These are phyloP conservation scores for Tetrahymena thermophila DNA, from an alignment of 73 alveolate species.

Conservation along the genomic window DNA sequence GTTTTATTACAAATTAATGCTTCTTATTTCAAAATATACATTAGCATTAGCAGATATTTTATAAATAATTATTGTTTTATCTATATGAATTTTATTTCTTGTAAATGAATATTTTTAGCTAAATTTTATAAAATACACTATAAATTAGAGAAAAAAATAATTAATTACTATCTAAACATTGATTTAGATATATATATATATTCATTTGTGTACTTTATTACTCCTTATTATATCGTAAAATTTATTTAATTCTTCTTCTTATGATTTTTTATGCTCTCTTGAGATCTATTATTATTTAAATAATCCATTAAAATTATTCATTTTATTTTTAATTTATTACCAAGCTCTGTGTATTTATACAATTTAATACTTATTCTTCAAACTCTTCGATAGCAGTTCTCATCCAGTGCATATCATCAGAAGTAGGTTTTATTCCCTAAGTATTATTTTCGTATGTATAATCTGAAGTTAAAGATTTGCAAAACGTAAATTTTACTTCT, in stretches of 20 bases:
- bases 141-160: too few relatives aligned
- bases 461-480: too few relatives aligned
- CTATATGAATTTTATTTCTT: too few relatives aligned
- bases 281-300: slow-evolving; percentile 32
- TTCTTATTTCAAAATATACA: too few relatives aligned
- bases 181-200: background rate
- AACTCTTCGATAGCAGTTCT: slow-evolving; percentile 90
- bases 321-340: background rate
- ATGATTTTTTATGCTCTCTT: slow-evolving; percentile 40
- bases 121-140: background rate
- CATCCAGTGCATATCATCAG: slow-evolving; percentile 92
- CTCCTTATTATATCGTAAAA: slow-evolving; percentile 49
- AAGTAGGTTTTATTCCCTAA: slow-evolving; percentile 72
- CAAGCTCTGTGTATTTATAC: slow-evolving; percentile 72
- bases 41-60: too few relatives aligned
- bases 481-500: slow-evolving; percentile 1
- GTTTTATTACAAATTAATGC: too few relatives aligned
- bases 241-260: slow-evolving; percentile 46
- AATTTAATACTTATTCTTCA: slow-evolving; percentile 79
- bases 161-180: too few relatives aligned
- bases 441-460: too few relatives aligned
- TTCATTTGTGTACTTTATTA: slow-evolving; percentile 29
- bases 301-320: background rate
- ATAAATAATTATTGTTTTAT: too few relatives aligned
- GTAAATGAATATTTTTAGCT: background rate